Conservation (phyloP, 2,329 filamentous ascomycete genomes). For the Tolypocladium nubicola region DNA sequence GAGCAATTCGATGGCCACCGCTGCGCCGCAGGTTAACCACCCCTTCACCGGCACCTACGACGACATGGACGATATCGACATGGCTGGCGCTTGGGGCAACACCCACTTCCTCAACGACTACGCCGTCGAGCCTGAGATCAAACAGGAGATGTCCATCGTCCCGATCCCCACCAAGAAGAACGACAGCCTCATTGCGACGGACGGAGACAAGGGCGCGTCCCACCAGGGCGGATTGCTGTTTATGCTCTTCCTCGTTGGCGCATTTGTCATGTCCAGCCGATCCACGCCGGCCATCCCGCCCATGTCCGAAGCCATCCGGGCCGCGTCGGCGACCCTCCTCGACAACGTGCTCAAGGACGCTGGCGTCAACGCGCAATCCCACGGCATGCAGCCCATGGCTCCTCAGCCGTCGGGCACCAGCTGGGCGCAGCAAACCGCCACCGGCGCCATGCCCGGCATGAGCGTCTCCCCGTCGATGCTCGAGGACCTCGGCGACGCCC, state of each 20-base stretch:
- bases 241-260: constrained; percentile 94
- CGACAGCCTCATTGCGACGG: constrained; percentile 22
- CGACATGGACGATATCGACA: constrained; percentile 74
- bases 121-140: constrained; percentile 49
- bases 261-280: constrained; percentile 85
- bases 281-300: constrained; percentile 61
- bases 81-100: constrained; percentile 75
- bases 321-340: constrained; percentile 65
- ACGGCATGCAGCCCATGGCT: constrained; percentile 32
- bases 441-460: constrained; percentile 34
- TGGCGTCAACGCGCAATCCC: constrained; percentile 40
- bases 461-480: constrained; percentile 47
- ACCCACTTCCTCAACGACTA: constrained; percentile 63
- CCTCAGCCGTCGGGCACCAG: constrained; percentile 41
- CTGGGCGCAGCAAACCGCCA: constrained; percentile 31
- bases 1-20: constrained; percentile 33
- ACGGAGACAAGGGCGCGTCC: constrained; percentile 56
- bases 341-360: constrained; percentile 76
- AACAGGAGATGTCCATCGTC: constrained; percentile 43
- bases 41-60: constrained; percentile 62
- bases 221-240: constrained; percentile 69
- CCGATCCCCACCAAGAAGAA: constrained; percentile 40
- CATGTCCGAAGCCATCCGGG: constrained; percentile 71
- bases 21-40: constrained; percentile 35
- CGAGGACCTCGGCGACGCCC: constrained; percentile 54